phyloP scores from a whole-genome alignment of 805 yeast species.

The Candida pseudoglaebosa region DNA sequence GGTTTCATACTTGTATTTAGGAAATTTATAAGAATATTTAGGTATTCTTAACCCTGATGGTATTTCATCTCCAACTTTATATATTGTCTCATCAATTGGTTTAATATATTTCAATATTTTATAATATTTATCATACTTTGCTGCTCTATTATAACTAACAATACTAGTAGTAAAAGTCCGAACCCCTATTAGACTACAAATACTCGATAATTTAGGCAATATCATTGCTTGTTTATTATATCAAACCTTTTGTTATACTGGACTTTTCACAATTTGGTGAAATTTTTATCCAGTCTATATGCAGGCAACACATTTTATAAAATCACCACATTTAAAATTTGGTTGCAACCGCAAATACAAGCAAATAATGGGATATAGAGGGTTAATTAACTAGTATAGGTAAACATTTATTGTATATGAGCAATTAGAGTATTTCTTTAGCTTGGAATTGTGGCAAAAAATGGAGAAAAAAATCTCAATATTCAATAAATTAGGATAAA shows the following conservation, averaged over 20 bases:
- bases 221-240: neutral
- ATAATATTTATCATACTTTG: slow-evolving; percentile 30
- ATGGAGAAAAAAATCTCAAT: too few species aligned
- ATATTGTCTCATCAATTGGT: slow-evolving; percentile 32
- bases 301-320: neutral
- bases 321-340: neutral
- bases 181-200: neutral
- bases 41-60: slow-evolving; percentile 25
- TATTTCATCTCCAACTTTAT: slow-evolving; percentile 34
- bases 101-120: slow-evolving; percentile 38
- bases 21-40: slow-evolving; percentile 17
- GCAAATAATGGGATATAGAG: too few species aligned
- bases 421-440: too few species aligned
- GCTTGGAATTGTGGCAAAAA: too few species aligned
- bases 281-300: neutral
- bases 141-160: slow-evolving; percentile 6
- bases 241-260: neutral
- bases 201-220: neutral
- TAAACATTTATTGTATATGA: too few species aligned
- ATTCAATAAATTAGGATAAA: too few species aligned
- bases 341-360: too few species aligned
- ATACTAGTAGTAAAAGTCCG: slow-evolving; percentile 8
- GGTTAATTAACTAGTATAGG: neutral
- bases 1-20: slow-evolving; percentile 55
- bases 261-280: neutral